phyloP scores from a whole-genome alignment of 2,329 filamentous ascomycete genomes.

The Ceratocystis smalleyi region DNA sequence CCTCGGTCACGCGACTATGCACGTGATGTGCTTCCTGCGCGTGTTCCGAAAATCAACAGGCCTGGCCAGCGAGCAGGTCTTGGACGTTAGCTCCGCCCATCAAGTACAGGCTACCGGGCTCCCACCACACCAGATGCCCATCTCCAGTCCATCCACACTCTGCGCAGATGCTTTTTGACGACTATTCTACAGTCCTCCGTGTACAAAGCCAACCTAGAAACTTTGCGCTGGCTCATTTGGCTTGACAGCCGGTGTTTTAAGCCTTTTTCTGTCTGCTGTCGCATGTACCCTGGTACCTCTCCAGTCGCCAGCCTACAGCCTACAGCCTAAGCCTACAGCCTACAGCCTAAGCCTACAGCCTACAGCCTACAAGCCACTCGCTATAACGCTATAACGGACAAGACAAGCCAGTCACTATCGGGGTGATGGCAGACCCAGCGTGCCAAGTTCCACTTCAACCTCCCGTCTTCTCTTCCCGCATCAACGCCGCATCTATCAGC shows the following conservation, averaged over 20 bases:
- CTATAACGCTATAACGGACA: constrained; percentile 3
- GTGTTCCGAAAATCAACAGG: background rate
- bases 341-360: too few species aligned
- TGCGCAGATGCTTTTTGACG: background rate
- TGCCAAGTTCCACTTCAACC: constrained; percentile 29
- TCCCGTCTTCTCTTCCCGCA: constrained; percentile 39
- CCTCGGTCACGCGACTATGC: background rate
- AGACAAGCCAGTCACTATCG: constrained; percentile 10
- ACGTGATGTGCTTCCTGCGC: background rate
- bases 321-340: too few species aligned
- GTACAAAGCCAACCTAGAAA: background rate
- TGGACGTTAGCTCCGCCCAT: constrained; percentile 4
- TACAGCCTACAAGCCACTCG: background rate
- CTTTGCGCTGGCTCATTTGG: background rate
- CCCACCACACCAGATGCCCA: background rate
- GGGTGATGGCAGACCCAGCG: constrained; percentile 5
- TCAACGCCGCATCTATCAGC: constrained; percentile 27
- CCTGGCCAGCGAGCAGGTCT: background rate
- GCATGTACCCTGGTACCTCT: constrained; percentile 10
- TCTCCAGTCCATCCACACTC: background rate
- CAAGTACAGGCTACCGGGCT: constrained; percentile 2
- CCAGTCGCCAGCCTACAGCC: background rate
- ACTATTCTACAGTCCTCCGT: background rate
- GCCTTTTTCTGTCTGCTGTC: background rate
- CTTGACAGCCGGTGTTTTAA: background rate